A percentile compares a stretch with the other conserved stretches of the same genome.
Evolutionary conservation across 495 filamentous ascomycete species (phyloP).

Genomic region (Hypoxylon lenormandii): DNA sequence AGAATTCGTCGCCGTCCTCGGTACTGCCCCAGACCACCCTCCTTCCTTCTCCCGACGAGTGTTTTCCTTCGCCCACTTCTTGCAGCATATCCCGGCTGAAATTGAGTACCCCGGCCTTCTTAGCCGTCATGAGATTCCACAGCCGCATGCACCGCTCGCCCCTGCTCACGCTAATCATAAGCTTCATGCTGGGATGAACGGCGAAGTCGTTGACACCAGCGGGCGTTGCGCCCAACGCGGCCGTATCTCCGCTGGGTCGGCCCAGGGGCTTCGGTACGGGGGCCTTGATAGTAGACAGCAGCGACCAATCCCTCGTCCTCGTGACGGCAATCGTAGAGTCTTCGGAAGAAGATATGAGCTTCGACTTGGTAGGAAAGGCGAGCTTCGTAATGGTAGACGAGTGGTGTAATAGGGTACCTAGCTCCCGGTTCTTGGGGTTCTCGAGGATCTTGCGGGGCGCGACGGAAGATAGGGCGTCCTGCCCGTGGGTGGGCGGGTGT

Average conservation of each 20-base stretch:
- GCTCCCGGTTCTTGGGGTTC: constrained; percentile 85
- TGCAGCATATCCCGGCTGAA: constrained; percentile 76
- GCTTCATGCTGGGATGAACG: constrained; percentile 93
- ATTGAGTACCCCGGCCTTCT: constrained; percentile 90
- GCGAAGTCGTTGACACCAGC: constrained; percentile 95
- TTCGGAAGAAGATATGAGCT: constrained; percentile 84
- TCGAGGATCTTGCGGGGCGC: constrained; percentile 76
- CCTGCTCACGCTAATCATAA: constrained; percentile 89
- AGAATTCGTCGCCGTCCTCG: constrained; percentile 80
- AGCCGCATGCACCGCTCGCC: constrained; percentile 91
- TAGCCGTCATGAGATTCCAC: constrained; percentile 97
- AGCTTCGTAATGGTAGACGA: constrained; percentile 80
- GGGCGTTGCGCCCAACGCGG: constrained; percentile 81
- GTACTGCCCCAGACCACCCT: constrained; percentile 81
- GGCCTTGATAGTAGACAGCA: constrained; percentile 89
- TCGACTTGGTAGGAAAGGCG: constrained; percentile 84
- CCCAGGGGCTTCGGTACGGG: constrained; percentile 85
- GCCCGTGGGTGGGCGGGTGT: constrained; percentile 66
- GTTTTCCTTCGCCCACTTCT: constrained; percentile 78
- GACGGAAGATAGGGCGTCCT: constrained; percentile 68
- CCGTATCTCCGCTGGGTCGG: constrained; percentile 89
- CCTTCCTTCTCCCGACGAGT: constrained; percentile 83
- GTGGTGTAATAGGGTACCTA: constrained; percentile 90
- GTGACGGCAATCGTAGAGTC: constrained; percentile 90
- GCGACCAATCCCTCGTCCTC: constrained; percentile 86